Evolutionary conservation across 192 early-diverging fungal species (phyloP).

Genomic region (Backusella psychrophila): DNA sequence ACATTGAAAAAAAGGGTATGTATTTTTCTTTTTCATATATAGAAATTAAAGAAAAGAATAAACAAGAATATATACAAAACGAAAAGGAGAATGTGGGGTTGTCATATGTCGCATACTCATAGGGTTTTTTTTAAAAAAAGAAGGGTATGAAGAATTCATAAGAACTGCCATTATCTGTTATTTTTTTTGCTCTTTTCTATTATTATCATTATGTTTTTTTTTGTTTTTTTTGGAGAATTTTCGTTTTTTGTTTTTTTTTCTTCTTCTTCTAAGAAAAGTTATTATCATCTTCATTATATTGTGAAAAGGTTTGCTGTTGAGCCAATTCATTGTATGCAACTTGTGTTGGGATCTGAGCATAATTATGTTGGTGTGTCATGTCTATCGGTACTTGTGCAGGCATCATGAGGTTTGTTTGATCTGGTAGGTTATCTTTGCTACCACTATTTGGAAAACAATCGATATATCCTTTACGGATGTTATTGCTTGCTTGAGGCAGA

Average conservation of each 20-base stretch:
- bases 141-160: neutral
- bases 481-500: neutral
- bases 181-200: neutral
- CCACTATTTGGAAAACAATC: neutral
- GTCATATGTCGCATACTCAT: neutral
- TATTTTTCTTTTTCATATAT: too few species aligned
- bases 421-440: neutral
- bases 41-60: too few species aligned
- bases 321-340: neutral
- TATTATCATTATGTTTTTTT: neutral
- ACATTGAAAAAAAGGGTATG: too few species aligned
- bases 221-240: neutral
- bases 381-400: neutral
- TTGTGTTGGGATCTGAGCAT: neutral
- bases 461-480: neutral
- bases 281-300: neutral
- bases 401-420: neutral
- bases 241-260: neutral
- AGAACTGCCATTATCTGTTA: neutral
- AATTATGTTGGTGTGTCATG: neutral
- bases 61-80: neutral
- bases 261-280: neutral
- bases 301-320: neutral
- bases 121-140: neutral
- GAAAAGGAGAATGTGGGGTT: neutral